Base-by-base conservation (phyloP, 495 filamentous ascomycete genomes). In the Penicillium dipodomyicola region DNA sequence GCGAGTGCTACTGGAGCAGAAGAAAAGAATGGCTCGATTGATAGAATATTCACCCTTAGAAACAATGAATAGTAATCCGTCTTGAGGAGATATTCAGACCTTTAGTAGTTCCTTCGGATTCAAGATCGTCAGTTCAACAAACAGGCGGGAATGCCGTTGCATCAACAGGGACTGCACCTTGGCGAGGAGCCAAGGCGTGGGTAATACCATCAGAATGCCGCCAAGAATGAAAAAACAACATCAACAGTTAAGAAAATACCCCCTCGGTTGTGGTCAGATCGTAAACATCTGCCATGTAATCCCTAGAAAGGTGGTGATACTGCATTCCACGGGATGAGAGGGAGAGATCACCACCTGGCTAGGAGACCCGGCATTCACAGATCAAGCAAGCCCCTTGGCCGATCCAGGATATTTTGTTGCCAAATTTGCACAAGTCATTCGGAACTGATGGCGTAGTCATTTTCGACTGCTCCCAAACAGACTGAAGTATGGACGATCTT, bases 71-170 rank as follows among this genome's bases (percentile, higher is more conserved):
- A 47, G 11, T 11, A 15, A 17, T 6, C 32, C n/a, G 4, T 1
- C 45, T 4, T 19, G 17, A 22, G 53, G 64, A 64, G 57, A 41
- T 65, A 17, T 49, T 17, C 58, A 56, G 52, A 56, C 15, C 64
- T 69, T 67, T 69, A 69, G 64, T 69, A 69, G 32, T 60, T 46
- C 10, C 33, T 17, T 56, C 45, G 12, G 64, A 65, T 65, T 63
- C 61, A 63, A 57, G 57, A 52, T 59, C 44, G 64, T 49, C 52
- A 20, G 22, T 37, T 37, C 49, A 12, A n/a, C 15, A 37, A 9
- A 23, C 23, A 54, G 33, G 45, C 22, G 25, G 66, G 66, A 68
- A 69, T 69, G 66, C 47, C 43, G 39, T 12, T 32, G 14, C 48
- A 42, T 15, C 47, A 33, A 50, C 49, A 57, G 25, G 41, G 1